phyloP scores from a whole-genome alignment of 202 grass and related monocot species.

The Musa balbisiana region DNA sequence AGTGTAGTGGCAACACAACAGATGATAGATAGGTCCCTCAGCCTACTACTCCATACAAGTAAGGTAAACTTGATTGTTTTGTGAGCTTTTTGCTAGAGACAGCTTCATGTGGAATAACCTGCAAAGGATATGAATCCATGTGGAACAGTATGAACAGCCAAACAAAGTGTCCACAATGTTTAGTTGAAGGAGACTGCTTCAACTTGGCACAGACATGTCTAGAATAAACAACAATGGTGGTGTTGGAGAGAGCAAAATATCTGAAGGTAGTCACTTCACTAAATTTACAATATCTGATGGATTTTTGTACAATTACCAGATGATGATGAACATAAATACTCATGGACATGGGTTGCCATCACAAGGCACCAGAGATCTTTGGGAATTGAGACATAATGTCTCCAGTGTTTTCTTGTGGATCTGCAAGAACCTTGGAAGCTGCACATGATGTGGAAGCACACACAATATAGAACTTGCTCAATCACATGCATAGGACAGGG shows the following conservation, averaged over 20 bases:
- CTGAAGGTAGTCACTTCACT: not conserved
- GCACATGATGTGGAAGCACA: not conserved
- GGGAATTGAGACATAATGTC: not conserved
- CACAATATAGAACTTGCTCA: not conserved
- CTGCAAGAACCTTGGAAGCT: not conserved
- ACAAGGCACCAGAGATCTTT: not conserved
- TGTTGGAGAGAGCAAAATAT: not conserved
- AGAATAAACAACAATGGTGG: not conserved
- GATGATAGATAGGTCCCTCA: too few species aligned
- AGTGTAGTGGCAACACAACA: too few species aligned
- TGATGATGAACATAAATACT: too few species aligned
- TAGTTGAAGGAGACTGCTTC: not conserved
- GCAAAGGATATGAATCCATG: not conserved
- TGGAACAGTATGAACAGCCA: not conserved
- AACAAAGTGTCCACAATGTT: not conserved
- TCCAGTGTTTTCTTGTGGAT: not conserved
- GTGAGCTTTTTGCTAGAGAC: too few species aligned
- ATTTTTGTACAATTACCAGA: not conserved
- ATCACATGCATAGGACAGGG: constrained; percentile 2
- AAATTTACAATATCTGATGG: not conserved
- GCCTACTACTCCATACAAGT: too few species aligned
- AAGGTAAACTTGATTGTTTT: too few species aligned
- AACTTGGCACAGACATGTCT: not conserved
- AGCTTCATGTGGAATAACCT: not conserved
- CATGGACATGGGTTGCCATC: not conserved